These are phyloP conservation scores for Proliferodiscus dingleyae DNA, from an alignment of 2,329 filamentous ascomycete genomes.

Conservation along the genomic window DNA sequence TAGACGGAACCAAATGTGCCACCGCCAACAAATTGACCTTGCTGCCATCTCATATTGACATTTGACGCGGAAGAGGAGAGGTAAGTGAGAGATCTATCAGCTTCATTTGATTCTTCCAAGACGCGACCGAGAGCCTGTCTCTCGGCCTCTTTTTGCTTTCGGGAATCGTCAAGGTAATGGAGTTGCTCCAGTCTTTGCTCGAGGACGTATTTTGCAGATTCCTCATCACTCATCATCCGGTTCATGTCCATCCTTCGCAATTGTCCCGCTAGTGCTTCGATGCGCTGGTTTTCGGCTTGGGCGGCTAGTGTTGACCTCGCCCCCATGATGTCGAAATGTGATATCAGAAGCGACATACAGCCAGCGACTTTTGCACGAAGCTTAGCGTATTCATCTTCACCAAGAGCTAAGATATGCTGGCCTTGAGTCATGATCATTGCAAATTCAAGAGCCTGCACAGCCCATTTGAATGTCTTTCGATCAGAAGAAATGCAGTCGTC, in stretches of 20 bases:
- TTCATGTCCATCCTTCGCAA: slow-evolving; percentile 76
- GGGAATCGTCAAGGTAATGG: slow-evolving; percentile 68
- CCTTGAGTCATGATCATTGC: slow-evolving; percentile 96
- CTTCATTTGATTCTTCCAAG: slow-evolving; percentile 90
- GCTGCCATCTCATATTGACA: slow-evolving; percentile 94
- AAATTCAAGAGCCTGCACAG: slow-evolving; percentile 90
- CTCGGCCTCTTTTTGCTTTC: slow-evolving; percentile 77
- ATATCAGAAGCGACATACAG: slow-evolving; percentile 96
- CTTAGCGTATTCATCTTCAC: slow-evolving; percentile 78
- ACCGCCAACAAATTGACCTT: slow-evolving; percentile 95
- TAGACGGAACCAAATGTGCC: slow-evolving; percentile 98
- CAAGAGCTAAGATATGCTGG: slow-evolving; percentile 85
- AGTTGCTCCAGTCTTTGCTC: slow-evolving; percentile 72
- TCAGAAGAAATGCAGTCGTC: slow-evolving; percentile 94
- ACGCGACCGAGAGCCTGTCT: slow-evolving; percentile 85
- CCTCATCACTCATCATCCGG: slow-evolving; percentile 70
- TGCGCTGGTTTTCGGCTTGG: slow-evolving; percentile 84
- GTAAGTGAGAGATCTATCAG: slow-evolving; percentile 89
- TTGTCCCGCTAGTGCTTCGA: slow-evolving; percentile 74
- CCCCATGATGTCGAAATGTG: slow-evolving; percentile 98
- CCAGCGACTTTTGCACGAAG: slow-evolving; percentile 86
- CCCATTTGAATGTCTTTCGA: slow-evolving; percentile 95
- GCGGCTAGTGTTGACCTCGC: slow-evolving; percentile 89
- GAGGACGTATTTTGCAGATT: slow-evolving; percentile 69
- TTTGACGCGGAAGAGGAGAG: slow-evolving; percentile 93